Conservation (phyloP, 192 early-diverging fungal genomes). For the Lunasporangiospora selenospora region DNA sequence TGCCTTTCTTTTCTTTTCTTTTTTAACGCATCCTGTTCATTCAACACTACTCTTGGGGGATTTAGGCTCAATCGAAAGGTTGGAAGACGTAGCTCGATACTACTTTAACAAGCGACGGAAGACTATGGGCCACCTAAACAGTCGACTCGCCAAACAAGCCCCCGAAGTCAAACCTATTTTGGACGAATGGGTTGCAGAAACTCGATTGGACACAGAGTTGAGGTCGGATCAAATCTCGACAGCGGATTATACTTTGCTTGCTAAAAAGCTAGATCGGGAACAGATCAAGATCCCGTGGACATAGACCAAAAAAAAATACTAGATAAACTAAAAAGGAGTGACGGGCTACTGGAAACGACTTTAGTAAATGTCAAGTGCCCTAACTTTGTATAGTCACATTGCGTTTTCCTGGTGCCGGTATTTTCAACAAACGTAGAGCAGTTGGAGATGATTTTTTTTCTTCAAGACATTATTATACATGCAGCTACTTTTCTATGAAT, state of each 20-base stretch:
- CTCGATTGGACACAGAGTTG: slow-evolving; percentile 58
- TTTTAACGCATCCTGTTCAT: neutral
- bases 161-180: slow-evolving; percentile 27
- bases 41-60: neutral
- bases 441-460: no score
- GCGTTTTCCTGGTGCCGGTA: no score
- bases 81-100: slow-evolving; percentile 67
- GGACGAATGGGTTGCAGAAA: slow-evolving; percentile 55
- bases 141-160: slow-evolving; percentile 42
- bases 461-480: no score
- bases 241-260: slow-evolving; percentile 63
- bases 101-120: slow-evolving; percentile 76
- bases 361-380: no score
- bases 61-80: slow-evolving; percentile 54
- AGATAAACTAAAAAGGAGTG: slow-evolving; percentile 3
- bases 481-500: no score
- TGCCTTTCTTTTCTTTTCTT: neutral
- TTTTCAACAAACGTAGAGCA: no score
- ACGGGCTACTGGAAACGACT: no score
- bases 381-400: no score
- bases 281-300: slow-evolving; percentile 44
- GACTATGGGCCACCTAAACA: slow-evolving; percentile 65
- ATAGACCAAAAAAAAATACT: neutral
- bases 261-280: slow-evolving; percentile 53
- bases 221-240: slow-evolving; percentile 71